A percentile compares a stretch with the other conserved stretches of the same genome.
Evolutionary conservation across 73 alveolate species (phyloP).

Genomic region (Loxodes magnus): DNA sequence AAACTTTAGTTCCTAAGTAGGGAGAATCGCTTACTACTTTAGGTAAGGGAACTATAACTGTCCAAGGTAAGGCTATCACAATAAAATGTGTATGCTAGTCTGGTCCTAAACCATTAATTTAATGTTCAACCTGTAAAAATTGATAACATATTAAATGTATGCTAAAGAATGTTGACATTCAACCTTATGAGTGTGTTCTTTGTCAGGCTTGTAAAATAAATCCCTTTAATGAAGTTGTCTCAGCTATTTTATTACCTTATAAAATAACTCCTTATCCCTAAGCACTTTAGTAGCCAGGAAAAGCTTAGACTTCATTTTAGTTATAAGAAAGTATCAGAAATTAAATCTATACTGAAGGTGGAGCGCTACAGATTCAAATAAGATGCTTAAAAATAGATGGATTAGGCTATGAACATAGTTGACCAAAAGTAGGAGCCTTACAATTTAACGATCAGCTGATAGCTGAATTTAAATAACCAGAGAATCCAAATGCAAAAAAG

Average conservation of each 20-base stretch:
- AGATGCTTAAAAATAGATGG: constrained; percentile 5
- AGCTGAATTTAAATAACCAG: background rate
- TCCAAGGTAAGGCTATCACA: too few species aligned
- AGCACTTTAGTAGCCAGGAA: background rate
- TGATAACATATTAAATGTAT: background rate
- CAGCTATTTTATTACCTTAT: background rate
- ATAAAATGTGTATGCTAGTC: too few species aligned
- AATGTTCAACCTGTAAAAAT: background rate
- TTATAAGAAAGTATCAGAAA: background rate
- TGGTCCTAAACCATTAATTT: too few species aligned
- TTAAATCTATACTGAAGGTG: background rate
- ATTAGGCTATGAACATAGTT: background rate
- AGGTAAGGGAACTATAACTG: too few species aligned
- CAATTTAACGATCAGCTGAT: constrained; percentile 1
- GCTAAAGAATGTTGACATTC: background rate
- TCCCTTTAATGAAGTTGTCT: background rate
- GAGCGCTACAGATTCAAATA: constrained; percentile 4
- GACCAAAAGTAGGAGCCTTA: background rate
- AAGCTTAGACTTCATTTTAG: background rate
- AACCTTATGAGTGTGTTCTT: background rate
- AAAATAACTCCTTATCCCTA: background rate
- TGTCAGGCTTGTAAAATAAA: background rate
- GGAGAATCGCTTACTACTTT: too few species aligned
- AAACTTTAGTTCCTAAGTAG: too few species aligned
- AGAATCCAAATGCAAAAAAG: constrained; percentile 2